Conservation (phyloP, 75 land plant genomes). For the Azolla pinnata region DNA sequence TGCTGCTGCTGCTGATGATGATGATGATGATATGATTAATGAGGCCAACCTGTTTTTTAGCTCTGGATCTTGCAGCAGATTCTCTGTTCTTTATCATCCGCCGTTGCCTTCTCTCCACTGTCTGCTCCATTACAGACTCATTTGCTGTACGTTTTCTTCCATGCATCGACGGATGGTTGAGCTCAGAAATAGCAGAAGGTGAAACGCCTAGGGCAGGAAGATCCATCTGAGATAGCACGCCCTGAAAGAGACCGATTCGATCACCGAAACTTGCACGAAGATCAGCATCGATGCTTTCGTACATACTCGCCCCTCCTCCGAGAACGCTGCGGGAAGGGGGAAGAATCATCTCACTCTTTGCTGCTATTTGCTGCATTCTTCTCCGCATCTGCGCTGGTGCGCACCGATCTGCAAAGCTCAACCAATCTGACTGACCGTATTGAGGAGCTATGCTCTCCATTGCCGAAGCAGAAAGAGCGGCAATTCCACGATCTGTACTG, state of each 20-base stretch:
- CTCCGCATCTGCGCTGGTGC: background rate
- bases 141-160: slow-evolving; percentile 3
- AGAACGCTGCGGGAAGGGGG: too few species aligned
- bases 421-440: background rate
- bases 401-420: background rate
- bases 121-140: slow-evolving; percentile 8
- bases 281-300: too few species aligned
- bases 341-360: background rate
- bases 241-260: background rate
- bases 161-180: background rate
- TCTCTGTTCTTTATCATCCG: slow-evolving; percentile 53
- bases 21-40: too few species aligned
- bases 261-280: too few species aligned
- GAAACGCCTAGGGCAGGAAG: background rate
- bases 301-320: too few species aligned
- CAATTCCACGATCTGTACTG: background rate
- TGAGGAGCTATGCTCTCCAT: background rate
- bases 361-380: background rate
- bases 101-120: slow-evolving; percentile 15
- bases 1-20: too few species aligned
- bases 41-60: slow-evolving; percentile 37
- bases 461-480: background rate
- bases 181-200: background rate
- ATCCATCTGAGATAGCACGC: background rate
- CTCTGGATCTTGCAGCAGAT: slow-evolving; percentile 49